Evolutionary conservation across 306 rosid species (phyloP).

Genomic region (Cucurbita pepo): DNA sequence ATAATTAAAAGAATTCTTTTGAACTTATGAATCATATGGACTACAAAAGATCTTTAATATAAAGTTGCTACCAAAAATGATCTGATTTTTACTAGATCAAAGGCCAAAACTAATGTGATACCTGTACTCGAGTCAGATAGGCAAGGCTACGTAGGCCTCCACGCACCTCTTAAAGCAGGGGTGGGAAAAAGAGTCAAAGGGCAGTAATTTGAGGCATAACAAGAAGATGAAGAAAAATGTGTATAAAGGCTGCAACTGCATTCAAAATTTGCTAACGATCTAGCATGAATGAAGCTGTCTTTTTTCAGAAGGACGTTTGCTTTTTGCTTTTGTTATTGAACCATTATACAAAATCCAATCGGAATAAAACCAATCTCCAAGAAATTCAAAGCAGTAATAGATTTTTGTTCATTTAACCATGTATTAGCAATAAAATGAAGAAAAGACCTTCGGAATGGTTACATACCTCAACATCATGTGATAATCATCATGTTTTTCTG

Average conservation of each 20-base stretch:
- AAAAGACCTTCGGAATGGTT: background rate
- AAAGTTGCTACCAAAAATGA: background rate
- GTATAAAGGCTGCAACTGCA: background rate
- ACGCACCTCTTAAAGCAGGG: background rate
- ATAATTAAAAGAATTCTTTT: background rate
- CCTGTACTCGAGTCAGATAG: background rate
- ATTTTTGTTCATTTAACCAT: background rate
- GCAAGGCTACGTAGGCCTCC: background rate
- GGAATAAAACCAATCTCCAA: background rate
- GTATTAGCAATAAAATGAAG: background rate
- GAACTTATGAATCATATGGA: background rate
- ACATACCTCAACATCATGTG: conserved; percentile 79
- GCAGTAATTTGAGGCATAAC: background rate
- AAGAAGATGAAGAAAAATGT: background rate
- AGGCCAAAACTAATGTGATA: background rate
- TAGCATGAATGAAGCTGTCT: background rate
- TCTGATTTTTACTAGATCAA: background rate
- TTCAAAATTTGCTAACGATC: background rate
- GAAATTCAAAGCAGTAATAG: background rate
- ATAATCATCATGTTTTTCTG: conserved; percentile 68
- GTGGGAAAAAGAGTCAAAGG: background rate
- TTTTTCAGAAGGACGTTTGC: background rate
- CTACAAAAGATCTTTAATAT: background rate
- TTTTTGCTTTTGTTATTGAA: background rate
- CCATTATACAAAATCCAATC: background rate